Base-by-base conservation (phyloP, 345 rosid species). In the Sisymbrium irio region DNA sequence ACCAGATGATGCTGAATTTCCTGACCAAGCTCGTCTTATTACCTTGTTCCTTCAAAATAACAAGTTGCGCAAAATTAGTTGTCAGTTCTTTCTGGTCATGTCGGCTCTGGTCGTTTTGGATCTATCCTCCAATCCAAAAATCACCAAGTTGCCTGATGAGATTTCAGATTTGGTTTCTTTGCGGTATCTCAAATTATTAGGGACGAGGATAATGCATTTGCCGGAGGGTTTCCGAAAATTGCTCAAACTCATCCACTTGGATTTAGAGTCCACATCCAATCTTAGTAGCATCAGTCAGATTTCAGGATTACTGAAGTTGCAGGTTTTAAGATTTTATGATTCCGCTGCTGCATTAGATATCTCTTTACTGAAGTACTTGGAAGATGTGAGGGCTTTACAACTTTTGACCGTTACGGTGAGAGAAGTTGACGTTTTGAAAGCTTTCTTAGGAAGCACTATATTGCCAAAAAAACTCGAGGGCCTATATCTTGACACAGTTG, bases 41-140 rank as follows among this genome's bases (percentile, higher is more conserved):
- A 50, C 56, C 32, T 20, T 50, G 56, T 50, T 50, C 56, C 56
- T 50, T 10, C 56, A 50, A 22, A 50, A 50, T 10, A 50, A 46
- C 25, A 4, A 0, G 62, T 9, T 51, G 27, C 49, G 3, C 1
- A 14, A 51, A 4, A 67, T 67, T 1, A 45, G 6, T 53, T 10
- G 50, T 39, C 4, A 2, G n/a, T 67, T 67, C 62, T 67, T 67
- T 17, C 11, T 0, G 50, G 50, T 39, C 50, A 1, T 67, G 27
- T 51, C 72, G 7, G 6, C 61, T 67, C 72, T 67, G 37, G 61
- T 67, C 37, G 72, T 67, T 27, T 67, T 67, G 72, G 72, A n/a
- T n/a, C n/a, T 67, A 10, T 67, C 72, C 14, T 1, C 1, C 2
- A 67, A 67, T 35, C 62, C 11, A 4, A 25, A 3, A 10, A 37